phyloP scores from a whole-genome alignment of 176 grass and related monocot genomes.

The Eremochloa ophiuroides region DNA sequence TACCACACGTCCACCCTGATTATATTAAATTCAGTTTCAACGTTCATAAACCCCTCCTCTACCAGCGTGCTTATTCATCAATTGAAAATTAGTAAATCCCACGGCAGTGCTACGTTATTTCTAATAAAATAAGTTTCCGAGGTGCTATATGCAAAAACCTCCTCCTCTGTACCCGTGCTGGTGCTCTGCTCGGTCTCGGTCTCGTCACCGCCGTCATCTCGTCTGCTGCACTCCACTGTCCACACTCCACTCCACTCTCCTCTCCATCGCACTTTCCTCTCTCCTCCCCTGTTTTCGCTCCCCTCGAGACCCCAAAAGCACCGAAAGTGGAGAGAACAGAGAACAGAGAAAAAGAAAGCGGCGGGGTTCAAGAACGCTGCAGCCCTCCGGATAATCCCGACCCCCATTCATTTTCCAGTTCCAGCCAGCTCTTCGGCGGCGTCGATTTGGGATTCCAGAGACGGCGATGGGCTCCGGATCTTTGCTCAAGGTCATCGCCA shows the following conservation, averaged over 20 bases:
- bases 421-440: not conserved
- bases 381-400: not conserved
- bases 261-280: not conserved
- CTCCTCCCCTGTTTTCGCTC: not conserved
- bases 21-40: not conserved
- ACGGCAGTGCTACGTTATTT: not conserved
- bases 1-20: accelerated
- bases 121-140: not conserved
- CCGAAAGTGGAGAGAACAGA: not conserved
- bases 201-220: slow-evolving; percentile 22
- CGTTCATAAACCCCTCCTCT: not conserved
- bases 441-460: not conserved
- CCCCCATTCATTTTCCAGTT: too few relatives aligned
- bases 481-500: slow-evolving; percentile 62
- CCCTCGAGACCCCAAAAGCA: slow-evolving; percentile 41
- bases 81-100: not conserved
- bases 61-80: not conserved
- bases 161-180: slow-evolving; percentile 23
- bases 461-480: slow-evolving; percentile 41
- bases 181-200: slow-evolving; percentile 1
- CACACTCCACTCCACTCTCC: slow-evolving; percentile 19
- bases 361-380: not conserved
- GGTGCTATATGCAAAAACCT: not conserved
- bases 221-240: slow-evolving; percentile 15
- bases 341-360: not conserved